Base-by-base conservation (phyloP, 2,329 filamentous ascomycete genomes). In the Aureobasidium leucospermi region DNA sequence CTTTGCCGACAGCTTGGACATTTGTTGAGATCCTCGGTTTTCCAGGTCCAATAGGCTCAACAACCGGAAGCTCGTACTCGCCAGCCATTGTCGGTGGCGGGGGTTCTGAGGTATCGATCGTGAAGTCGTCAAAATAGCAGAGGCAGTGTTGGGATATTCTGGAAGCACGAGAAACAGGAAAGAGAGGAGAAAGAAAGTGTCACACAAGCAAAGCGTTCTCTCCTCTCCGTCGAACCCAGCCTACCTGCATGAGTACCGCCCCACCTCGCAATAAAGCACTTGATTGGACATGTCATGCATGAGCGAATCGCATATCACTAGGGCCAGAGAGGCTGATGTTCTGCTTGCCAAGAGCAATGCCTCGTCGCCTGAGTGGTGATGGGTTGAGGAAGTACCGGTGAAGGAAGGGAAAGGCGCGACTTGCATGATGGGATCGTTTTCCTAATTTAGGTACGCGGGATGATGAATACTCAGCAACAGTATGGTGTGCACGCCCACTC, bases 281-380 rank as follows among this genome's bases (percentile, higher is more conserved):
- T 58, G 43, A 58, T 58, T 58, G 43, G 55, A 48, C 13, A 28
- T 19, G 23, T 19, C n/a, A 38, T 47, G 55, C 55, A 58, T 58
- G 34, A 31, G 13, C 19, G 19, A 8, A 4, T 38, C 34, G 23
- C 32, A 32, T 29, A 31, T 41, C 38, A 11, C 36, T 29, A 36
- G 9, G 31, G 39, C 38, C 23, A 23, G 29, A 38, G 34, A 29
- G 53, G 53, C 53, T 55, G 53, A 29, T n/a, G 5, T 29, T 15
- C 7, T 19, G 15, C 55, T 19, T 23, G 55, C 55, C 55, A 48
- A 58, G 55, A 48, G 43, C 55, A 58, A 19, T 58, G 55, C 43
- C 55, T 58, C 55, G 55, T 41, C 55, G 55, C 55, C 43, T 58
- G 34, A 48, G 43, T 47, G 31, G 42, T 23, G 31, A 2, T 47